Base-by-base conservation (phyloP, 768 basidiomycete species). In the Mycena pura region DNA sequence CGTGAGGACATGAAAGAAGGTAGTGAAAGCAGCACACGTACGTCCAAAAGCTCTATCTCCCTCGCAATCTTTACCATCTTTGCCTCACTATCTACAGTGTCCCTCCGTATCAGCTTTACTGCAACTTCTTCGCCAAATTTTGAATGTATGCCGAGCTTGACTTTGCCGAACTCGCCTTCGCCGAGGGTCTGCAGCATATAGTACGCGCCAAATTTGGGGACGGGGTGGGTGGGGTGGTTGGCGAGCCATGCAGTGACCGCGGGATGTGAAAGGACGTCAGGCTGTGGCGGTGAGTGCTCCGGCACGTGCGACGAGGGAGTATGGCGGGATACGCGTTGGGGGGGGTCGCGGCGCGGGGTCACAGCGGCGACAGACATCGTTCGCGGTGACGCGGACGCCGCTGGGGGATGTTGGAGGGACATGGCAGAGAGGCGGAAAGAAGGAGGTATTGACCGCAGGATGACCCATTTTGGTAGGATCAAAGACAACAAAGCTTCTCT, bases 81-180 rank as follows among this genome's bases (percentile, higher is more conserved):
- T 6, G 91, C 85, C 24, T 84, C 78, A 57, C 86, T 91, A 68
- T 97, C 95, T 54, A 98, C 87, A 70, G 92, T 96, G 32, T 94
- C 94, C 57, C 95, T 82, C 57, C 95, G 85, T 70, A 99, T 98
- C 60, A 99, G 81, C 79, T 99, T 99, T 70, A 98, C 95, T 6
- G 96, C 96, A 14, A 96, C 96, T 73, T 98, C 96, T 73, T 97
- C 95, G 21, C 94, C 96, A 86, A 91, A 97, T 65, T 92, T 87
- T 65, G 81, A 84, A 71, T 99, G 96, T 52, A 99, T 80, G 9
- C 96, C 96, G 21, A 99, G 87, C 73, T 98, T 99, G 78, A 99
- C 96, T 74, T 99, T 99, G 47, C 95, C 96, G 71, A 98, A 98
- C 78, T 99, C 96, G 65, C 96, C 96, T 77, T 99, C 96, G 40